Conservation (phyloP, 306 rosid species). For the Urtica urens region DNA sequence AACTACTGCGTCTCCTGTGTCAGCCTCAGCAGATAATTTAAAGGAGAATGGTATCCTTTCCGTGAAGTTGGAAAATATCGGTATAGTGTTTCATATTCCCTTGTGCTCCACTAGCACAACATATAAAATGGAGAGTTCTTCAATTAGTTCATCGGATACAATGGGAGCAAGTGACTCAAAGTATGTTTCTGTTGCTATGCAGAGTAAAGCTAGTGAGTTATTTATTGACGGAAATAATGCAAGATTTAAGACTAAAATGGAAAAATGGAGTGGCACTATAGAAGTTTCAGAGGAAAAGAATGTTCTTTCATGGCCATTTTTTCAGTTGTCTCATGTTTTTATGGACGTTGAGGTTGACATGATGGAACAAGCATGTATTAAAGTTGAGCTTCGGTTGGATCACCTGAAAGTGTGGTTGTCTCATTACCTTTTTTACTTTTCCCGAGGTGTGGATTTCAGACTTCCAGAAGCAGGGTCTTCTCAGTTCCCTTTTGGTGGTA, state of each 20-base stretch:
- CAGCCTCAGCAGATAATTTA: conserved; percentile 24
- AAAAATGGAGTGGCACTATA: conserved; percentile 50
- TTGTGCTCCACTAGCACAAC: conserved; percentile 34
- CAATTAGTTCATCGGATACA: conserved; percentile 22
- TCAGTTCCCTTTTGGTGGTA: conserved; percentile 23
- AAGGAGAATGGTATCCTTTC: conserved; percentile 24
- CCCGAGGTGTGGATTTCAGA: conserved; percentile 35
- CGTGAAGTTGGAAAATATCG: conserved; percentile 35
- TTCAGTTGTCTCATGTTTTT: conserved; percentile 44
- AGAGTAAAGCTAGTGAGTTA: conserved; percentile 39
- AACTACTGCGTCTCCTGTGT: conserved; percentile 17
- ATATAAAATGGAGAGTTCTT: conserved; percentile 18
- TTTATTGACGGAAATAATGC: conserved; percentile 22
- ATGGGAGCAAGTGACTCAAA: conserved; percentile 33
- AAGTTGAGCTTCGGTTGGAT: conserved; percentile 50
- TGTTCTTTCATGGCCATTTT: conserved; percentile 51
- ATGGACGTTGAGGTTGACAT: conserved; percentile 34
- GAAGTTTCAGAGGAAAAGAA: conserved; percentile 31
- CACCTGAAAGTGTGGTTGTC: conserved; percentile 61
- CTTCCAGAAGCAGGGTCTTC: conserved; percentile 39
- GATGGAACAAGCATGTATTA: conserved; percentile 17
- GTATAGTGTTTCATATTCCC: conserved; percentile 55
- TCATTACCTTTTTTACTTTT: conserved; percentile 51
- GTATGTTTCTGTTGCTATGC: conserved; percentile 34
- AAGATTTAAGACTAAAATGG: conserved; percentile 39